A percentile compares a stretch with the other conserved stretches of the same genome.
Conservation (phyloP, 148 eudicot species). For the Linanthus parryae region DNA sequence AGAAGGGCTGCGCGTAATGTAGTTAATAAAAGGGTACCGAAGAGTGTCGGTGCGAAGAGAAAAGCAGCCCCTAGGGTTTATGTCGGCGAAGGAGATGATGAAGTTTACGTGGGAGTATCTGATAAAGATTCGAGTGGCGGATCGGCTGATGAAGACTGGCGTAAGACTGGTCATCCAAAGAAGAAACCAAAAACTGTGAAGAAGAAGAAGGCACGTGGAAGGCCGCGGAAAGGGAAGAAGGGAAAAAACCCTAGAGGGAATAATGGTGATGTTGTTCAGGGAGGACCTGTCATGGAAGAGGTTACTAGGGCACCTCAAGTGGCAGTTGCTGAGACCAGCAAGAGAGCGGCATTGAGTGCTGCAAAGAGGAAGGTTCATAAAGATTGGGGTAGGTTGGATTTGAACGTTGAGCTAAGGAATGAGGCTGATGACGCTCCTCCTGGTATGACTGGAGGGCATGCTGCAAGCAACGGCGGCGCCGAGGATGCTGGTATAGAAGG, state of each 20-base stretch:
- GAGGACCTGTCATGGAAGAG: slow-evolving; percentile 6
- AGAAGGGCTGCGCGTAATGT: too few species aligned
- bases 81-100: slow-evolving; percentile 42
- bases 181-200: slow-evolving; percentile 32
- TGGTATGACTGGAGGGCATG: slow-evolving; percentile 16
- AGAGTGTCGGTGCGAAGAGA: too few species aligned
- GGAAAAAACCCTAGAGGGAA: slow-evolving; percentile 6
- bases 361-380: slow-evolving; percentile 22
- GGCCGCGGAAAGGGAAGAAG: neutral
- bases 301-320: slow-evolving; percentile 1
- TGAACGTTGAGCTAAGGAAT: slow-evolving; percentile 59
- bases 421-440: slow-evolving; percentile 54
- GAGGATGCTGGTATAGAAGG: slow-evolving; percentile 51
- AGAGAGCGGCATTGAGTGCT: neutral
- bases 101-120: slow-evolving; percentile 33
- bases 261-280: slow-evolving; percentile 2
- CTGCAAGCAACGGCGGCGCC: slow-evolving; percentile 17
- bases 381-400: slow-evolving; percentile 48
- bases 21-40: too few species aligned
- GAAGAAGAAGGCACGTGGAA: slow-evolving; percentile 10
- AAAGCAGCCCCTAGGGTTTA: slow-evolving; percentile 39
- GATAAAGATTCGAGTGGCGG: slow-evolving; percentile 47
- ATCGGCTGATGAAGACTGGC: slow-evolving; percentile 70
- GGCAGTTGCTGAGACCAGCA: slow-evolving; percentile 5
- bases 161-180: slow-evolving; percentile 18